These are phyloP conservation scores for Talaromyces liani DNA, from an alignment of 495 filamentous ascomycete genomes.

Conservation along the genomic window DNA sequence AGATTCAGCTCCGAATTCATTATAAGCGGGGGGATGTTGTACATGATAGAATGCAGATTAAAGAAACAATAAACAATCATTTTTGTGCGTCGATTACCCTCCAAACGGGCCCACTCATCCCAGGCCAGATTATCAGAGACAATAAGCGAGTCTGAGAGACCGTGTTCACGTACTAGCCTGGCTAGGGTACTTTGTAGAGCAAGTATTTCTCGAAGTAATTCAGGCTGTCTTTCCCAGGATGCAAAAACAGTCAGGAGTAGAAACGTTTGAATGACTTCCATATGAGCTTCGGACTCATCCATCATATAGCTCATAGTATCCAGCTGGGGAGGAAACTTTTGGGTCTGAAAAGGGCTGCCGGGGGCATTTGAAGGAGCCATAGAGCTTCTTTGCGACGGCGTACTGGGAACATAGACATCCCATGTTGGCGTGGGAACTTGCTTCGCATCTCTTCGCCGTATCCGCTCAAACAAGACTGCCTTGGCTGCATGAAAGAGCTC, in stretches of 20 bases:
- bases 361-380: conserved; percentile 32
- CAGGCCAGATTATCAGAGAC: conserved; percentile 32
- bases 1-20: conserved; percentile 42
- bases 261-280: conserved; percentile 43
- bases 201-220: conserved; percentile 41
- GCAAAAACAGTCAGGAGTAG: conserved; percentile 43
- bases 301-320: conserved; percentile 29
- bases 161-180: conserved; percentile 41
- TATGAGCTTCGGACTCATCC: conserved; percentile 43
- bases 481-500: conserved; percentile 62
- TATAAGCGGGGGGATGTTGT: conserved; percentile 46
- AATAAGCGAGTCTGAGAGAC: conserved; percentile 29
- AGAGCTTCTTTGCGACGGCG: conserved; percentile 31
- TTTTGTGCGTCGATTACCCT: conserved; percentile 44
- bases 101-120: conserved; percentile 42
- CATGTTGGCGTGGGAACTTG: conserved; percentile 36
- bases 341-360: conserved; percentile 32
- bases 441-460: conserved; percentile 38
- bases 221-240: conserved; percentile 46
- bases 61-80: conserved; percentile 48
- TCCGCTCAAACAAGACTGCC: conserved; percentile 38
- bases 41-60: conserved; percentile 48
- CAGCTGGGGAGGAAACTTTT: conserved; percentile 25
- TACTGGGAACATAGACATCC: conserved; percentile 33
- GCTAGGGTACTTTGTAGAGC: conserved; percentile 43